These are phyloP conservation scores for Rhynchospora pubera DNA, from an alignment of 176 grass and related monocot species.

Conservation along the genomic window DNA sequence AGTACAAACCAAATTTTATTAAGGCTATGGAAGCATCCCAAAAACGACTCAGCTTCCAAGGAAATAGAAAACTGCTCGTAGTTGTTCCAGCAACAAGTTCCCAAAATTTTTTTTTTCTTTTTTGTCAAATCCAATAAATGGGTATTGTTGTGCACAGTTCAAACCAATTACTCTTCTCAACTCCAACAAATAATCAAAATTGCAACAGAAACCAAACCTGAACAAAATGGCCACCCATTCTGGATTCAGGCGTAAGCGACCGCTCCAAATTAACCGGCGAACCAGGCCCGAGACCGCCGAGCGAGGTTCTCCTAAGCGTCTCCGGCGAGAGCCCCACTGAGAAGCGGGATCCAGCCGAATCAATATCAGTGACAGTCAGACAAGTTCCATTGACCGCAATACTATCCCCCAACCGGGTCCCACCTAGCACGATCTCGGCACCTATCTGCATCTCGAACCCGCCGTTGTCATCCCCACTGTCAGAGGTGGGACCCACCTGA, in stretches of 20 bases:
- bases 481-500: conserved; percentile 30
- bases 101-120: too few species aligned
- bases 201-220: conserved; percentile 23
- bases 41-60: not conserved
- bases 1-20: not conserved
- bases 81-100: too few species aligned
- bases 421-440: conserved; percentile 45
- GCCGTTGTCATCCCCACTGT: conserved; percentile 1
- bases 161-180: not conserved
- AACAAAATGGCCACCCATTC: conserved; percentile 88
- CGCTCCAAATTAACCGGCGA: conserved; percentile 77
- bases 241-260: conserved; percentile 53
- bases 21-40: not conserved
- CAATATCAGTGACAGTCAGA: conserved; percentile 78
- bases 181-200: not conserved
- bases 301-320: conserved; percentile 68
- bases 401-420: conserved; percentile 75
- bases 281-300: conserved; percentile 34
- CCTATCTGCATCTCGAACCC: conserved; percentile 55
- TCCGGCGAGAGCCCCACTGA: conserved; percentile 78
- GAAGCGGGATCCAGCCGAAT: conserved; percentile 32
- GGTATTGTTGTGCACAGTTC: not conserved
- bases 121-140: too few species aligned
- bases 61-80: not conserved
- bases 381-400: conserved; percentile 73